Percentiles rank a stretch among this genome's conserved stretches.
Evolutionary conservation across 306 rosid genomes (phyloP).

Genomic region (Vigna reflexopilosa): DNA sequence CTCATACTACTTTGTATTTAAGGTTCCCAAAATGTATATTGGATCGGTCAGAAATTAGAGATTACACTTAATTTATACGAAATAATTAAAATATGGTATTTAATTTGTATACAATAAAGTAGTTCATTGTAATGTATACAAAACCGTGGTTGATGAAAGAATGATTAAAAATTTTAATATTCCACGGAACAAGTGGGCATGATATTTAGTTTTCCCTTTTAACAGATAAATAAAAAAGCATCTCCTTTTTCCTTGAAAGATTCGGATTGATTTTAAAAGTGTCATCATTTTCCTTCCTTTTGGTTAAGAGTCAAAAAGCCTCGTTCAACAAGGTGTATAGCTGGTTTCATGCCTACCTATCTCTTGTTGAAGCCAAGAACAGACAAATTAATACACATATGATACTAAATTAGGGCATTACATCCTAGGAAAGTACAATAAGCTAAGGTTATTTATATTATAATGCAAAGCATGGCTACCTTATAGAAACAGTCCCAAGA

Average conservation of each 20-base stretch:
- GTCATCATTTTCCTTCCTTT: neutral
- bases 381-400: slow-evolving; percentile 36
- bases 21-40: too few species aligned
- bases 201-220: slow-evolving; percentile 23
- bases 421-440: slow-evolving; percentile 36
- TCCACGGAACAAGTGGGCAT: slow-evolving; percentile 35
- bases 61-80: neutral
- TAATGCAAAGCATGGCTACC: neutral
- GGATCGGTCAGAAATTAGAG: too few species aligned
- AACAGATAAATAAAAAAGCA: neutral
- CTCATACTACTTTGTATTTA: too few species aligned
- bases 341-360: slow-evolving; percentile 23
- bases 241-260: slow-evolving; percentile 30
- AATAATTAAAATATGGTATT: neutral
- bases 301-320: slow-evolving; percentile 48
- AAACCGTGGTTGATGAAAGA: slow-evolving; percentile 31
- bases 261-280: slow-evolving; percentile 12
- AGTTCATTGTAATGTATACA: slow-evolving; percentile 37
- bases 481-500: neutral
- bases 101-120: neutral
- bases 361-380: slow-evolving; percentile 9
- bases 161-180: slow-evolving; percentile 44
- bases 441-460: slow-evolving; percentile 19
- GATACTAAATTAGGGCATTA: slow-evolving; percentile 48
- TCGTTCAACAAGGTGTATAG: slow-evolving; percentile 28